These are phyloP conservation scores for Yarrowia bubula DNA, from an alignment of 805 yeast genomes.

Conservation along the genomic window DNA sequence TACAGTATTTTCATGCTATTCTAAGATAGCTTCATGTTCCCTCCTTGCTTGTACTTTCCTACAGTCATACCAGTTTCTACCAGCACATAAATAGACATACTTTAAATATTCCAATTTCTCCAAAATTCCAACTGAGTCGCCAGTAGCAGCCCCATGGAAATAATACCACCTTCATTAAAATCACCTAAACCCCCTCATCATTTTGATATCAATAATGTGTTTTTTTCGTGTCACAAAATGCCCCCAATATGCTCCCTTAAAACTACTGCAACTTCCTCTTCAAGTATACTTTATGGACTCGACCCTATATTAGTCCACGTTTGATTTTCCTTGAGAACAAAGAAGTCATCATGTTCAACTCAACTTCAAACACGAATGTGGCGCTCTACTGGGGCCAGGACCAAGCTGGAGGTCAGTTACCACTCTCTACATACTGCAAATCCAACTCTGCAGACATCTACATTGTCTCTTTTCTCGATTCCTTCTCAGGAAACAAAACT, in stretches of 20 bases:
- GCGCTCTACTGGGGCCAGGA: constrained; percentile 87
- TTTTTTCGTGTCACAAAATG: background rate
- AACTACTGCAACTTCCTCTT: background rate
- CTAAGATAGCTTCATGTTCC: no score
- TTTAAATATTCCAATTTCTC: no score
- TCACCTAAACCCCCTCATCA: no score
- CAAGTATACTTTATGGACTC: background rate
- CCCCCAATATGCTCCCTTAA: background rate
- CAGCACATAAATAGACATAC: no score
- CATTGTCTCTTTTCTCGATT: constrained; percentile 64
- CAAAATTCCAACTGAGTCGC: no score
- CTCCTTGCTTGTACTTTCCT: no score
- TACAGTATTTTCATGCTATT: no score
- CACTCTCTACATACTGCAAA: constrained; percentile 59
- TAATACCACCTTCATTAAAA: no score
- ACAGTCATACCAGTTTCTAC: no score
- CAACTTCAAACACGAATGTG: constrained; percentile 51
- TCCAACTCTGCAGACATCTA: constrained; percentile 59
- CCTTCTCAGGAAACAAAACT: constrained; percentile 44
- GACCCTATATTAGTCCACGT: background rate
- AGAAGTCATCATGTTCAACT: constrained; percentile 30
- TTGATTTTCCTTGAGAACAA: no score
- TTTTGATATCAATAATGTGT: no score
- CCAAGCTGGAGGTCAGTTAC: constrained; percentile 54
- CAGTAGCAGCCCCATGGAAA: no score